A percentile compares a stretch with the other conserved stretches of the same genome.
Evolutionary conservation across 108 stramenopile genomes (phyloP).

Genomic region (Aurantiochytrium sp.): DNA sequence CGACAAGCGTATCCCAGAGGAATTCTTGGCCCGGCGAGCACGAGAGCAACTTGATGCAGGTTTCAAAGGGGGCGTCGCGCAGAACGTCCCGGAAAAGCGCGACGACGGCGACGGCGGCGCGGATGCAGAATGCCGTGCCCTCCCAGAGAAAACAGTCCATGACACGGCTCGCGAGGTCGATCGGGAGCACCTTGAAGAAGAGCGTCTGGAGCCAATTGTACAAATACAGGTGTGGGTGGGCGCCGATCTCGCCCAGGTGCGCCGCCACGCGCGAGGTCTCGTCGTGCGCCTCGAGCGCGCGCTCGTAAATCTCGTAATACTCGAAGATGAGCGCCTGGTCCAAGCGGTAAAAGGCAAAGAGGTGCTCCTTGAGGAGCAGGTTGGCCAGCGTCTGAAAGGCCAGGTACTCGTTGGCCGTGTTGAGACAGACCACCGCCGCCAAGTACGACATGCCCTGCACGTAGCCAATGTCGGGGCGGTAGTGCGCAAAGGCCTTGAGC

Average conservation of each 20-base stretch:
- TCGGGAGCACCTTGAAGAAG: neutral
- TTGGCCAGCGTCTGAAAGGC: conserved; percentile 9
- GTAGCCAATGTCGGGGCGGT: conserved; percentile 7
- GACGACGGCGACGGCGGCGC: neutral
- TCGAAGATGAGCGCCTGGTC: neutral
- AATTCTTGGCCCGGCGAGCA: conserved; percentile 8
- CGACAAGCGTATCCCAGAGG: neutral
- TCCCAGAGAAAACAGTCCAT: conserved; percentile 26
- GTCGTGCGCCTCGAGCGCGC: neutral
- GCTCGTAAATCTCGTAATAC: conserved; percentile 25
- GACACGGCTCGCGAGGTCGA: neutral
- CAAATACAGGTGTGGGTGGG: neutral
- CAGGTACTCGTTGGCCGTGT: conserved; percentile 19
- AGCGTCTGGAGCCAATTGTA: conserved; percentile 28
- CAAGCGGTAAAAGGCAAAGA: neutral
- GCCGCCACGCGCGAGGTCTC: neutral
- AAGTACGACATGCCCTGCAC: conserved; percentile 20
- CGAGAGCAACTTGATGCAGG: neutral
- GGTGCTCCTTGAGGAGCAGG: neutral
- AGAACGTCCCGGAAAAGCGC: neutral
- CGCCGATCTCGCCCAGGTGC: neutral
- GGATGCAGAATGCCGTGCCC: neutral
- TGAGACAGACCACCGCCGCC: neutral
- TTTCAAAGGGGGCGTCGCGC: neutral
- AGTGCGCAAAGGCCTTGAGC: neutral